Evolutionary conservation across 2,329 filamentous ascomycete genomes (phyloP), one percentile per base, ranked within the genome.

Genomic region (Fonsecaea erecta): DNA sequence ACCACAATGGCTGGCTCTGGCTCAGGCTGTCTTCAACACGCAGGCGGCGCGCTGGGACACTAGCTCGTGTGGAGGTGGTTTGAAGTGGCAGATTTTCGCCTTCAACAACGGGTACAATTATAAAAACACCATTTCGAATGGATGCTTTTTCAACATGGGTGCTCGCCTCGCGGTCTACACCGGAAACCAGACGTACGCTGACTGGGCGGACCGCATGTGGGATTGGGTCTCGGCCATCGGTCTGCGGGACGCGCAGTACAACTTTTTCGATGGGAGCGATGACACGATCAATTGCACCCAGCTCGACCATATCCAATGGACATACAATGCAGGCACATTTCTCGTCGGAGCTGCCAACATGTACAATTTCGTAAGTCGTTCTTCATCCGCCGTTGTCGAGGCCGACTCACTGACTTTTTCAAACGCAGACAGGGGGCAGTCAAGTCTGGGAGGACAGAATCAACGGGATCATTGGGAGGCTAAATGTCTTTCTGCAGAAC

Each of bases 51-150:
- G 91, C 24, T 94, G 91, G 89, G 88, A 95, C 71, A 79, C 77
- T 1, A 72, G 78, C 0, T 82, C 81, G 0, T 96, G 92, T 76
- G 81, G 79, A 53, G 92, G 92, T 56, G 92, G 92, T 9, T 77
- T 96, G 70, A 86, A 90, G 68, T 96, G 93, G 93, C 92, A 96
- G 79, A 90, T 96, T 67, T 93, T 89, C 79, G 83, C 86, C 12
- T 91, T 88, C 79, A 93, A 93, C 78, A 85, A 83, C 63, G 91
- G 91, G 4, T 87, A 82, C 71, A 77, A 78, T 60, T 86, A 84
- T 71, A 86, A 86, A 70, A 87, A 87, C 70, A 80, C 82, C 24
- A 83, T 87, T 67, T 84, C 82, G 12, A 86, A 86, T 68, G 85
- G 84, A 2, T 84, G 80, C 34, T 81, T 86, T 64, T 86, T 86